These are phyloP conservation scores for Alternaria viburni DNA, from an alignment of 2,329 filamentous ascomycete species.

Conservation along the genomic window DNA sequence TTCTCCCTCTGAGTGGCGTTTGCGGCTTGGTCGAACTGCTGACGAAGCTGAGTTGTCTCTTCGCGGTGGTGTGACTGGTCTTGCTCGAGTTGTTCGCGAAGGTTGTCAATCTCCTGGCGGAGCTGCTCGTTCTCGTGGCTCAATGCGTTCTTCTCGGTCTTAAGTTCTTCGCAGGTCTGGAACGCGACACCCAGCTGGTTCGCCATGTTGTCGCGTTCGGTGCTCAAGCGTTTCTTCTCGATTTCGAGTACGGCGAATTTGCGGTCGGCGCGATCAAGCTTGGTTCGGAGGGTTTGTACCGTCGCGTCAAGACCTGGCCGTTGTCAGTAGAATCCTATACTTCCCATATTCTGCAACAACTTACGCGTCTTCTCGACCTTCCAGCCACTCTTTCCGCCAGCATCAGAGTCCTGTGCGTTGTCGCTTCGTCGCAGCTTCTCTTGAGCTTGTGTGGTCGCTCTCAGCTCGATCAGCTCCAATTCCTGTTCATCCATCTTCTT, in stretches of 20 bases:
- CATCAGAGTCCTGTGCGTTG: constrained; percentile 58
- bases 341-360: constrained; percentile 31
- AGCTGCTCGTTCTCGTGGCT: constrained; percentile 45
- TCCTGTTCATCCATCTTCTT: constrained; percentile 59
- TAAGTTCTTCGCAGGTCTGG: constrained; percentile 60
- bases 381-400: constrained; percentile 43
- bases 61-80: constrained; percentile 43
- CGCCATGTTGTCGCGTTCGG: constrained; percentile 70
- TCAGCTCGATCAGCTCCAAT: constrained; percentile 59
- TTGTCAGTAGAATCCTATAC: constrained; percentile 13
- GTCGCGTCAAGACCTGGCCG: constrained; percentile 63
- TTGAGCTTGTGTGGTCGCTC: constrained; percentile 53
- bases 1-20: constrained; percentile 45
- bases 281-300: constrained; percentile 65
- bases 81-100: constrained; percentile 42
- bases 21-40: constrained; percentile 41
- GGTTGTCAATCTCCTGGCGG: constrained; percentile 44
- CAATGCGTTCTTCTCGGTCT: constrained; percentile 52
- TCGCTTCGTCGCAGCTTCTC: constrained; percentile 52
- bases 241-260: constrained; percentile 69
- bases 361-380: constrained; percentile 63
- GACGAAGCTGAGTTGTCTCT: constrained; percentile 44
- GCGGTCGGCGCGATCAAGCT: constrained; percentile 67
- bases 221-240: constrained; percentile 65
- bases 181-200: constrained; percentile 68